Evolutionary conservation across 805 yeast genomes (phyloP).

Genomic region (Sporopachydermia lactativora): DNA sequence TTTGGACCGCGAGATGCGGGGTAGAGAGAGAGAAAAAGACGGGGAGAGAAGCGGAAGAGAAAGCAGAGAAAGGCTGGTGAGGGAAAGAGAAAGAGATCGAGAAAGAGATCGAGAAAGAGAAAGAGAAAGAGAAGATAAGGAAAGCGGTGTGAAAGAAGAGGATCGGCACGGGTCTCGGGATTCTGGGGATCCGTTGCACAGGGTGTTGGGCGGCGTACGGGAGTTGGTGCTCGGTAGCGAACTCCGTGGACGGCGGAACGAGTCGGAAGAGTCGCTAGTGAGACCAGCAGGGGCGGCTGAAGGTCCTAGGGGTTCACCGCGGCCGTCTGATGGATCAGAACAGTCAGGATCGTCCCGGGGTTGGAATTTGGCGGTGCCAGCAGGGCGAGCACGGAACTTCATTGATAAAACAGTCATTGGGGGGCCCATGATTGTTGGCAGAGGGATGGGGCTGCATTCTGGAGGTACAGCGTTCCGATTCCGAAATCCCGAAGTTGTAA

Average conservation of each 20-base stretch:
- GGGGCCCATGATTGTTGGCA: not conserved
- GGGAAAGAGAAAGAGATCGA: not conserved
- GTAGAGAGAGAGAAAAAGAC: not conserved
- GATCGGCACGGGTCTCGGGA: not conserved
- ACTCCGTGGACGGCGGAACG: not conserved
- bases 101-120: no score
- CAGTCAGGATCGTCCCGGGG: not conserved
- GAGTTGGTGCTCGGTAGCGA: not conserved
- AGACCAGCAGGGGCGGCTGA: no score
- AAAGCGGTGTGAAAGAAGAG: not conserved
- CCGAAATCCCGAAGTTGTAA: not conserved
- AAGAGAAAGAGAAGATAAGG: not conserved
- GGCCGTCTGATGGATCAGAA: no score
- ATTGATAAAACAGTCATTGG: not conserved
- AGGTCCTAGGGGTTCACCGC: no score
- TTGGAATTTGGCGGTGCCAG: not conserved
- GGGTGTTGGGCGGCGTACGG: not conserved
- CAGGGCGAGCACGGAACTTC: not conserved
- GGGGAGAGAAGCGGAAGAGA: not conserved
- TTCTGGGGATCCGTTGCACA: not conserved
- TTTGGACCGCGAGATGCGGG: conserved; percentile 1
- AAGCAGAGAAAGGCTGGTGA: no score
- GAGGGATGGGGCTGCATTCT: not conserved
- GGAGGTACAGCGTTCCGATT: not conserved
- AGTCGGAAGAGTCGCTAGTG: no score